Evolutionary conservation across 768 basidiomycete genomes (phyloP).

Genomic region (Mrakia gelida): DNA sequence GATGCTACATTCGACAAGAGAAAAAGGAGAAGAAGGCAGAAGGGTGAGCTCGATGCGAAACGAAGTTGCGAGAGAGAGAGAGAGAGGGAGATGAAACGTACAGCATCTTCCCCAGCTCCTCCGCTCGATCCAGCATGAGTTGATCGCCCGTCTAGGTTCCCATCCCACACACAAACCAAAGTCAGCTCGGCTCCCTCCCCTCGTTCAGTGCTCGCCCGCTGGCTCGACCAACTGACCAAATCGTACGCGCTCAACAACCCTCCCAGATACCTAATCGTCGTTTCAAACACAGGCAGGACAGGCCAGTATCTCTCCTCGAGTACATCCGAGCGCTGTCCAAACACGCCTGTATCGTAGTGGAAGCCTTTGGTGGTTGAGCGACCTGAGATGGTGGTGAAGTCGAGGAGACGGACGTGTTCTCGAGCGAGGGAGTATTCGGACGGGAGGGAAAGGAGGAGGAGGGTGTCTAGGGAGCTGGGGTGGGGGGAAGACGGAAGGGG

Average conservation of each 20-base stretch:
- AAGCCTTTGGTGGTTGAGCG: background rate
- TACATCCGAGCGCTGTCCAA: background rate
- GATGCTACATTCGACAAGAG: background rate
- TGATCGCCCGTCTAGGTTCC: conserved; percentile 43
- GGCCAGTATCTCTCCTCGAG: conserved; percentile 10
- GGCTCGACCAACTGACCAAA: background rate
- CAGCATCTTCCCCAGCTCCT: conserved; percentile 46
- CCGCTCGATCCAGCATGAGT: conserved; percentile 46
- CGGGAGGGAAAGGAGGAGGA: conserved; percentile 39
- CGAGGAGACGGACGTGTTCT: conserved; percentile 39
- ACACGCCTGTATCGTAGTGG: background rate
- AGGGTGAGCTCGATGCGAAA: background rate
- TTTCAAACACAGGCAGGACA: conserved; percentile 46
- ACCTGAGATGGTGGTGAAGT: conserved; percentile 37
- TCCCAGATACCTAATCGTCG: conserved; percentile 49
- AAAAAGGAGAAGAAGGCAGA: background rate
- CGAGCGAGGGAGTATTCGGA: conserved; percentile 41
- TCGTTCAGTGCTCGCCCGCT: too few species aligned
- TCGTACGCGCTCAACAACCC: conserved; percentile 48
- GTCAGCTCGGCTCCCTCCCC: too few species aligned
- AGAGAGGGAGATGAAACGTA: conserved; percentile 24
- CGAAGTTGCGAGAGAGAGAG: background rate
- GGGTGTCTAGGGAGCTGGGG: conserved; percentile 36
- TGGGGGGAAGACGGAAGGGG: background rate
- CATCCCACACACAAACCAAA: too few species aligned